These are phyloP conservation scores for Arabidopsis lyrata DNA, from an alignment of 441 rosid species.

Conservation along the genomic window DNA sequence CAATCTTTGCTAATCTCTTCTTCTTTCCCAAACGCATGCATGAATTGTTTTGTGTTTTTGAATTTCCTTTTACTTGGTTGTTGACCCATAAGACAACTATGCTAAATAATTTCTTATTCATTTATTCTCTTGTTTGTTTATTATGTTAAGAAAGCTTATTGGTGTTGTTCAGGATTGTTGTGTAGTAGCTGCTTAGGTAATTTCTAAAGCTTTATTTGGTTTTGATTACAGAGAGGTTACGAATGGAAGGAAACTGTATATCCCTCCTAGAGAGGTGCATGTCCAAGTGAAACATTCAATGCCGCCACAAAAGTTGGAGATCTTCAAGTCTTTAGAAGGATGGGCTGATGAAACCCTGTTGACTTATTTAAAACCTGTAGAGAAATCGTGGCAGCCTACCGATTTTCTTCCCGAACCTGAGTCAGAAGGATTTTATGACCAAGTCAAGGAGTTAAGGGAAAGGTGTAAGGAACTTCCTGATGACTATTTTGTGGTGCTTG, in stretches of 20 bases:
- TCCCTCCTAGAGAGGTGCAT: slow-evolving; percentile 54
- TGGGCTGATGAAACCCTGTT: slow-evolving; percentile 61
- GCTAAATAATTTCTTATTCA: slow-evolving; percentile 20
- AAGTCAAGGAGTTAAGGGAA: slow-evolving; percentile 59
- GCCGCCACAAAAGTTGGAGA: slow-evolving; percentile 61
- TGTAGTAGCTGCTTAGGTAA: slow-evolving; percentile 19
- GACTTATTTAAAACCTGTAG: slow-evolving; percentile 57
- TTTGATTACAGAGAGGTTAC: slow-evolving; percentile 46
- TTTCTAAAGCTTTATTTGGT: slow-evolving; percentile 11
- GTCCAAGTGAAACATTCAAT: slow-evolving; percentile 62
- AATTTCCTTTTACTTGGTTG: slow-evolving; percentile 19
- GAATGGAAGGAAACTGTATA: slow-evolving; percentile 49
- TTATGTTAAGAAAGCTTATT: background rate
- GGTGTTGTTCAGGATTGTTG: slow-evolving; percentile 23
- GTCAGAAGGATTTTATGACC: slow-evolving; percentile 58
- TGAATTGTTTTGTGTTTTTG: slow-evolving; percentile 25
- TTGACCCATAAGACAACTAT: slow-evolving; percentile 39
- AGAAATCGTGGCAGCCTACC: slow-evolving; percentile 59
- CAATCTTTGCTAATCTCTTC: background rate
- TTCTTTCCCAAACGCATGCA: slow-evolving; percentile 32
- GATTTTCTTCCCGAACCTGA: slow-evolving; percentile 55
- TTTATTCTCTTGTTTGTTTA: slow-evolving; percentile 1
- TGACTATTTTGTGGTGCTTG: slow-evolving; percentile 59
- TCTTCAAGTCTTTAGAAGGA: slow-evolving; percentile 56
- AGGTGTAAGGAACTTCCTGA: slow-evolving; percentile 55